Evolutionary conservation across 345 rosid genomes (phyloP).

Genomic region (Nasturtium officinale): DNA sequence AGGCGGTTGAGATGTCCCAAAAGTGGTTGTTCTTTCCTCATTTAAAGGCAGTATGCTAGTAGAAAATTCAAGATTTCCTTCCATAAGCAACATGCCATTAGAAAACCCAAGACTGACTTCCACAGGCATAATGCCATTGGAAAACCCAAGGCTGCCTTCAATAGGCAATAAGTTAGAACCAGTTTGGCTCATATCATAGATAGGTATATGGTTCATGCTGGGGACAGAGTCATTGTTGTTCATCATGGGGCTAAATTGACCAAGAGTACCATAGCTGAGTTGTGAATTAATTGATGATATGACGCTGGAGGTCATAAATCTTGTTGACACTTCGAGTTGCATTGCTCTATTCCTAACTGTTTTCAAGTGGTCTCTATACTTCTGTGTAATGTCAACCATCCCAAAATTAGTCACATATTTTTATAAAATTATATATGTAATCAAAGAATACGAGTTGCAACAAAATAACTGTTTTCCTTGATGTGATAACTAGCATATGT

Average conservation of each 20-base stretch:
- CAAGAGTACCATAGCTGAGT: neutral
- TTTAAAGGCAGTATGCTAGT: too few relatives aligned
- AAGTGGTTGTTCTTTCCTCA: too few relatives aligned
- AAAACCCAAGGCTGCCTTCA: too few relatives aligned
- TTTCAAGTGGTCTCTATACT: slow-evolving; percentile 53
- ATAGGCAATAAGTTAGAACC: too few relatives aligned
- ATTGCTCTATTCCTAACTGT: slow-evolving; percentile 27
- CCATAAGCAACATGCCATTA: too few relatives aligned
- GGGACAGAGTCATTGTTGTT: too few relatives aligned
- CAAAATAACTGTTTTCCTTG: neutral
- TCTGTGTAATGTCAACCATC: slow-evolving; percentile 47
- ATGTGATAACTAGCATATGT: neutral
- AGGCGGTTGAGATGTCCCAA: too few relatives aligned
- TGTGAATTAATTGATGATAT: slow-evolving; percentile 23
- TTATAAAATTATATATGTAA: neutral
- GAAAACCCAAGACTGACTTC: too few relatives aligned
- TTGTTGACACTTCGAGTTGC: neutral
- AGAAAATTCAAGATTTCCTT: too few relatives aligned
- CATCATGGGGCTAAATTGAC: slow-evolving; percentile 2
- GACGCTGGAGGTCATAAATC: slow-evolving; percentile 28
- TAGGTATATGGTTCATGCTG: too few relatives aligned
- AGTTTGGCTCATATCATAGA: too few relatives aligned
- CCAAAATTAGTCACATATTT: neutral
- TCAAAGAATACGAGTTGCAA: neutral
- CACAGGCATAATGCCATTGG: too few relatives aligned